A percentile compares a stretch with the other conserved stretches of the same genome.
These are phyloP conservation scores for Penicillium sp. DNA, from an alignment of 2,329 filamentous ascomycete genomes.

Conservation along the genomic window DNA sequence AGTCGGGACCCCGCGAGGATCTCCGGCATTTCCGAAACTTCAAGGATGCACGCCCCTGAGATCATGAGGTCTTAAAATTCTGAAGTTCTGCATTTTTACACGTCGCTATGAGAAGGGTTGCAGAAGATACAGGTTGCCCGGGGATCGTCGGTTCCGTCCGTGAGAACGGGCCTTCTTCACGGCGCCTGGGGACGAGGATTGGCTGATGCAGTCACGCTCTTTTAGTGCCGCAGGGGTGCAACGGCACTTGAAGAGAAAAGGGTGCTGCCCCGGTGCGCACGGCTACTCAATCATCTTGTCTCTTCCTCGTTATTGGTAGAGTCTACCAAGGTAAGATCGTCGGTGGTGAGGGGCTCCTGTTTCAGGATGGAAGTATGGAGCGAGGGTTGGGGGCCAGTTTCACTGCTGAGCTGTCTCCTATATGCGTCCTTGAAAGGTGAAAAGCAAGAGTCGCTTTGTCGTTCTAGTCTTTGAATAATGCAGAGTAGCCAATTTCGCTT, in stretches of 20 bases:
- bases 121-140: background rate
- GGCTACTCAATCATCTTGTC: background rate
- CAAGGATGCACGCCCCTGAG: background rate
- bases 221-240: background rate
- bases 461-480: background rate
- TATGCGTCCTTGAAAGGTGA: too few relatives aligned
- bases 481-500: background rate
- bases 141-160: background rate
- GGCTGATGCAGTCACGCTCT: background rate
- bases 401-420: background rate
- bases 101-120: background rate
- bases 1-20: background rate
- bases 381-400: background rate
- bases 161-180: background rate
- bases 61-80: background rate
- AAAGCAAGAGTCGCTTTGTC: background rate
- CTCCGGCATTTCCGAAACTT: background rate
- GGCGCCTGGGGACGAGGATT: background rate
- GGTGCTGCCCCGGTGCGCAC: too few relatives aligned
- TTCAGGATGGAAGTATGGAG: background rate
- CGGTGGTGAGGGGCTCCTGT: background rate
- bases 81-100: background rate
- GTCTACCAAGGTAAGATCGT: background rate
- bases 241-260: background rate
- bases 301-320: background rate